Evolutionary conservation across 129 eudicot genomes (phyloP).

Genomic region (Saussurea involucrata): DNA sequence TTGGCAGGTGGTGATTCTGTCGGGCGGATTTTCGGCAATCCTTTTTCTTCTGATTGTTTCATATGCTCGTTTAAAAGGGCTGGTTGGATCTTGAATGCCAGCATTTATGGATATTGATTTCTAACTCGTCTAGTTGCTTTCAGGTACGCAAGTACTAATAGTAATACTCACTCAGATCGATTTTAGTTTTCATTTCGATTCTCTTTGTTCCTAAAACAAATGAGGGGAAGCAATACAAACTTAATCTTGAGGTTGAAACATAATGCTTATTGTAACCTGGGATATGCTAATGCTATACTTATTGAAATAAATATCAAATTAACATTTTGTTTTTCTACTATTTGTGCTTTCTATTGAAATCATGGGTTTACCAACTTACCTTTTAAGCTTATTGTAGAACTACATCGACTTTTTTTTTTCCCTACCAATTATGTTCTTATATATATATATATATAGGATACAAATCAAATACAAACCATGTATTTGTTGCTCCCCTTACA

Average conservation of each 20-base stretch:
- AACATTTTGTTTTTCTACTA: not conserved
- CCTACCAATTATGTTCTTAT: not conserved
- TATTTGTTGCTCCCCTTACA: no score
- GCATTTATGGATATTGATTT: slow-evolving; percentile 10
- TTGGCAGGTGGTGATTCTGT: slow-evolving; percentile 59
- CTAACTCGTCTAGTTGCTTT: slow-evolving; percentile 20
- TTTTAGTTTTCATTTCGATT: slow-evolving; percentile 8
- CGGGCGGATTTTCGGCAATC: slow-evolving; percentile 42
- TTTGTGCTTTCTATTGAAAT: not conserved
- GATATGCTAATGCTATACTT: not conserved
- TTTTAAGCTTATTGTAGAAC: not conserved
- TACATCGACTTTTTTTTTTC: no score
- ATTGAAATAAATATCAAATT: not conserved
- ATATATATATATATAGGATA: no score
- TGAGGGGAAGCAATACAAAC: slow-evolving; percentile 30
- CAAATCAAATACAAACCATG: no score
- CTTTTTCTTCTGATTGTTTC: slow-evolving; percentile 52
- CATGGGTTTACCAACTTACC: not conserved
- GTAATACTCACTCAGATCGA: slow-evolving; percentile 13
- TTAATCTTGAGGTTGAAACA: slow-evolving; percentile 26
- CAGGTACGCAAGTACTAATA: slow-evolving; percentile 21
- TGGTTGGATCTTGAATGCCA: slow-evolving; percentile 64
- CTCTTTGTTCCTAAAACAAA: slow-evolving; percentile 7
- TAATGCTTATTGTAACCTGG: slow-evolving; percentile 17
- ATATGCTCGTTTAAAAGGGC: slow-evolving; percentile 87